Conservation (phyloP, 2,329 filamentous ascomycete genomes). For the Cladorrhinum sp. region DNA sequence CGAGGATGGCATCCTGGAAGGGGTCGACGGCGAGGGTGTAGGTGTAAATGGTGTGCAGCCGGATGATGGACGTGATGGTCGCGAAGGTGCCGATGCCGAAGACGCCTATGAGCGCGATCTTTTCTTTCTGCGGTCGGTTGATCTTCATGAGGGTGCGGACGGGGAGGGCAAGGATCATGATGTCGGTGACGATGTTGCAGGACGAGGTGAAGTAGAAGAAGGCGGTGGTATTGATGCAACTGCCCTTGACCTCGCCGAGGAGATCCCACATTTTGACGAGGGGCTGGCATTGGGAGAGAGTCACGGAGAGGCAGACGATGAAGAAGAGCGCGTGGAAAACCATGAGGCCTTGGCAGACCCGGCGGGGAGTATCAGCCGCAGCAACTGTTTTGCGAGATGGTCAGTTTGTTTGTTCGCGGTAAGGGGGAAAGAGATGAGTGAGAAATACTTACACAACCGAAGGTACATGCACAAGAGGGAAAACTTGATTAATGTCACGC, state of each 20-base stretch:
- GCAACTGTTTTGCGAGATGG: constrained; percentile 14
- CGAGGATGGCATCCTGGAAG: constrained; percentile 34
- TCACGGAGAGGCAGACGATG: constrained; percentile 38
- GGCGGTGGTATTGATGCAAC: constrained; percentile 40
- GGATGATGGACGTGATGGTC: constrained; percentile 37
- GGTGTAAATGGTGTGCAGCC: constrained; percentile 39
- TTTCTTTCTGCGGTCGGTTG: constrained; percentile 47
- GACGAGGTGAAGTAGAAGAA: constrained; percentile 44
- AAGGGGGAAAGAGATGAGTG: neutral
- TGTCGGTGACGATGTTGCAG: constrained; percentile 47
- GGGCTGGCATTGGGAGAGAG: constrained; percentile 42
- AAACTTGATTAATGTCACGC: constrained; percentile 40
- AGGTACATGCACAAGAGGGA: constrained; percentile 47
- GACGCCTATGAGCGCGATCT: constrained; percentile 46
- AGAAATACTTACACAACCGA: constrained; percentile 37
- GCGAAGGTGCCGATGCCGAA: constrained; percentile 42
- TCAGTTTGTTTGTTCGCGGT: neutral
- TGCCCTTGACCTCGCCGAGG: constrained; percentile 30
- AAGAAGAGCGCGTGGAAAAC: constrained; percentile 40
- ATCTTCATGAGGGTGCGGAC: constrained; percentile 43
- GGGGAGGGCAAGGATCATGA: constrained; percentile 45
- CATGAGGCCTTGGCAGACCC: constrained; percentile 36
- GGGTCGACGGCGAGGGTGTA: constrained; percentile 38
- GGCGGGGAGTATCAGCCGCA: constrained; percentile 28
- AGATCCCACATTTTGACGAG: constrained; percentile 43